phyloP scores from a whole-genome alignment of 495 filamentous ascomycete species.

The Chaetomium cochliodes region DNA sequence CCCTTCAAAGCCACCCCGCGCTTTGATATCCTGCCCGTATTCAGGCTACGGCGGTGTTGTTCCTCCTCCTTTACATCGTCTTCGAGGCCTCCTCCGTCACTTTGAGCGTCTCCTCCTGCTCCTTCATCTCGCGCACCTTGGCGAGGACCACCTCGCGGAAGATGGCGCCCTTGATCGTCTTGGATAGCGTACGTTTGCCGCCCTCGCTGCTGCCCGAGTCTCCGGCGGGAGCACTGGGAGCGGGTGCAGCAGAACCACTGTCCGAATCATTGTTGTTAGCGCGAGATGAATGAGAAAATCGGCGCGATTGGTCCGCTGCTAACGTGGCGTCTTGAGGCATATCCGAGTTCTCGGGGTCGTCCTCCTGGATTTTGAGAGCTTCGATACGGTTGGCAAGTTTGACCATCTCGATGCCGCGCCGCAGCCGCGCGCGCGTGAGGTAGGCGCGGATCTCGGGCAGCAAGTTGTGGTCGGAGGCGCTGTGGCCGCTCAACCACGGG shows the following conservation, averaged over 20 bases:
- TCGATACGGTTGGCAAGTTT: constrained; percentile 97
- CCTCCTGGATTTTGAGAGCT: constrained; percentile 91
- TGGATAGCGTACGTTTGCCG: constrained; percentile 64
- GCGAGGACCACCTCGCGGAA: constrained; percentile 97
- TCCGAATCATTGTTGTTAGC: constrained; percentile 26
- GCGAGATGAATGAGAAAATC: neutral
- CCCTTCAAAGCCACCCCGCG: neutral
- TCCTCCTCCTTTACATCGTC: neutral
- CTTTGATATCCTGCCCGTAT: neutral
- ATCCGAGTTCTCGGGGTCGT: constrained; percentile 67
- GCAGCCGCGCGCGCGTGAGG: constrained; percentile 84
- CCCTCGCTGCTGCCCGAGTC: neutral
- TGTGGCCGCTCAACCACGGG: constrained; percentile 85
- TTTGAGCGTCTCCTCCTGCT: constrained; percentile 71
- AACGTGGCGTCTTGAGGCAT: constrained; percentile 62
- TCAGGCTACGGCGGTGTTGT: too few species aligned
- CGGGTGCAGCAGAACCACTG: constrained; percentile 29
- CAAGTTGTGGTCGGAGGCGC: constrained; percentile 90
- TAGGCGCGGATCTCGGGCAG: constrained; percentile 95
- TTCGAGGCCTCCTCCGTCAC: constrained; percentile 53
- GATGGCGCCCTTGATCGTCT: constrained; percentile 81
- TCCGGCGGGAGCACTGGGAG: constrained; percentile 8
- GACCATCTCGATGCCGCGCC: constrained; percentile 93
- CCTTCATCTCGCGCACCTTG: constrained; percentile 92
- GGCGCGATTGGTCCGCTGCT: constrained; percentile 56